Conservation (phyloP, 768 basidiomycete species). For the Tulasnella sp. region DNA sequence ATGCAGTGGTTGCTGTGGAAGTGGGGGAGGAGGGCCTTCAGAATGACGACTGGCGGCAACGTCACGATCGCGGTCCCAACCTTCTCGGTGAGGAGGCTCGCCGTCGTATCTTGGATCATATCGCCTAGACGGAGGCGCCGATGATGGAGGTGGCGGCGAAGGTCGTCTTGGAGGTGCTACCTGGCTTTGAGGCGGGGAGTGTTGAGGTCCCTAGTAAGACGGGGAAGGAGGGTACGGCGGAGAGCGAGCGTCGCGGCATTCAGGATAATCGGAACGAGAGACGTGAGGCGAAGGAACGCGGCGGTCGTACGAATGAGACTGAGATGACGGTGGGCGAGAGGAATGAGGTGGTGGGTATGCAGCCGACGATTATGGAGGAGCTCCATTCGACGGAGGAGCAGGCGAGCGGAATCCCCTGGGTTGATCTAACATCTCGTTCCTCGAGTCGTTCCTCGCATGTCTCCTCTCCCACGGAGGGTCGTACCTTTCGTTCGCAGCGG, state of each 20-base stretch:
- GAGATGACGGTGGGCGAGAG: not conserved
- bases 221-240: not conserved
- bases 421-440: slow-evolving; percentile 46
- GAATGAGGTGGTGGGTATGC: not conserved
- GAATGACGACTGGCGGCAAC: slow-evolving; percentile 1
- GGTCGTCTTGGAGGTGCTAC: slow-evolving; percentile 16
- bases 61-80: slow-evolving; percentile 1
- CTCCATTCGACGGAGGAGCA: slow-evolving; percentile 42
- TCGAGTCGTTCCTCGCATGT: slow-evolving; percentile 31
- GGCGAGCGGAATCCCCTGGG: not conserved
- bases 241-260: not conserved
- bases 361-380: slow-evolving; percentile 18
- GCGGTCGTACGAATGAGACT: not conserved
- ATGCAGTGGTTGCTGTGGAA: slow-evolving; percentile 8
- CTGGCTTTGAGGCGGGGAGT: not conserved
- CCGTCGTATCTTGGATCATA: slow-evolving; percentile 48
- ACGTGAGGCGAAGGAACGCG: not conserved
- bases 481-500: not conserved
- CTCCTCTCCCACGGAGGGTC: slow-evolving; percentile 11
- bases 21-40: not conserved
- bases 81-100: not conserved
- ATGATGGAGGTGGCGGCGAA: slow-evolving; percentile 19
- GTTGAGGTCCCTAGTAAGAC: not conserved
- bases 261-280: slow-evolving; percentile 35
- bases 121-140: slow-evolving; percentile 19